Evolutionary conservation across 2,329 filamentous ascomycete genomes (phyloP), one percentile per base, ranked within the genome.

Genomic region (Talaromyces sp.): DNA sequence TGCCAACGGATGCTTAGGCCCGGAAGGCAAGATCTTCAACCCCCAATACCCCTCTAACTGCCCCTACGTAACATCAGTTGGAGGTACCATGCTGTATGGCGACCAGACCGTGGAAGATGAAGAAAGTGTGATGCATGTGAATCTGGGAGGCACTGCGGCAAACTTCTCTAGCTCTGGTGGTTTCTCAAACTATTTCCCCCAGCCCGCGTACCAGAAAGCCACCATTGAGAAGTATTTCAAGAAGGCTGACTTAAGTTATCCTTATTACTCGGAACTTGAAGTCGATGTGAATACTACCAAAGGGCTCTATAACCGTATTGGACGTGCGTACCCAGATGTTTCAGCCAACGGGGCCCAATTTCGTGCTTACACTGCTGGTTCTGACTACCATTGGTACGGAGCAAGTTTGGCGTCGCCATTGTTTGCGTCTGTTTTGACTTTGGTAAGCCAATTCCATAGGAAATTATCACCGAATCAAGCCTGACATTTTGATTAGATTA

Each of bases 11-110:
- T 75, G 73, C 30, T 60, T 75, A 3, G 76, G 75, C 1, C 70
- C 71, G 6, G 65, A 70, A 0, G 58, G 63, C 20, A 72, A 71
- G 30, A 75, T 78, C 19, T 83, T 82, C 65, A 74, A 75, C 33
- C 79, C 80, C 0, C 70, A 74, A 24, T 82, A 78, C 60, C 78
- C 79, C 24, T 74, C 75, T 0, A 73, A 70, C 22, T 84, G 81
- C 49, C 81, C 81, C 1, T 84, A 79, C 62, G 74, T 82, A 13
- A 77, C 78, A 0, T 67, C 74, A 3, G 78, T 82, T 1, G 80
- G 80, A 4, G 68, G 63, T 1, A 70, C 69, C 0, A 66, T 65
- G 64, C 47, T 73, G 47, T 66, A 71, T 49, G 16, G 47, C 29
- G 62, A 65, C 32, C 66, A 68, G 45, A 62, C 61, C 1, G 51